Percentiles rank a stretch among this genome's conserved stretches.
Conservation (phyloP, 192 early-diverging fungal species). For the Gaertneriomyces semiglobifer region DNA sequence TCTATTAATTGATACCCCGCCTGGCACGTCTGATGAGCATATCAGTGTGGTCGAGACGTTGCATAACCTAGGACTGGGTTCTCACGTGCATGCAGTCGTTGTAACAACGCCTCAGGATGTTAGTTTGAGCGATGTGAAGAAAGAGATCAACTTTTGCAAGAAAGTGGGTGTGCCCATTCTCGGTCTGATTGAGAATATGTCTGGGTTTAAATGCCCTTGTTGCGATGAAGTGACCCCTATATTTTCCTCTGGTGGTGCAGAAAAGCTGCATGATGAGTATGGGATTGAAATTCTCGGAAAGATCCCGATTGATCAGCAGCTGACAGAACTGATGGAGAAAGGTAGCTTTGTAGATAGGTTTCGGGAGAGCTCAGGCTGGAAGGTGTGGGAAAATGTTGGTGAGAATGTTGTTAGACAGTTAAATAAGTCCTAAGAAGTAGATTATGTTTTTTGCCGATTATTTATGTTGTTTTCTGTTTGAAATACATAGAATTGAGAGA, state of each 20-base stretch:
- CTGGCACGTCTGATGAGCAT: conserved; percentile 96
- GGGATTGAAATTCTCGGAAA: conserved; percentile 43
- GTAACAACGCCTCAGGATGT: conserved; percentile 36
- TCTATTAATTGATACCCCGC: conserved; percentile 93
- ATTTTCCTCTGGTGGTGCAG: conserved; percentile 54
- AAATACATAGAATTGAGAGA: too few relatives aligned
- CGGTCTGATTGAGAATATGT: conserved; percentile 97
- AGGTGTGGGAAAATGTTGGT: too few relatives aligned
- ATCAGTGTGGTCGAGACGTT: conserved; percentile 80
- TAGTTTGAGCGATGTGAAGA: conserved; percentile 79
- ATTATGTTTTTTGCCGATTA: too few relatives aligned
- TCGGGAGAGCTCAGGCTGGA: too few relatives aligned
- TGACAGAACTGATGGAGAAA: conserved; percentile 45
- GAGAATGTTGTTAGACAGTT: too few relatives aligned
- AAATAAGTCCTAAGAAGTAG: too few relatives aligned
- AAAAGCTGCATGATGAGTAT: conserved; percentile 40
- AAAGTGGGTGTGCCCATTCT: conserved; percentile 86
- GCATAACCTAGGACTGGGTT: conserved; percentile 66
- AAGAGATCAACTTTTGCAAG: conserved; percentile 94
- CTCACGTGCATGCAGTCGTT: conserved; percentile 13
- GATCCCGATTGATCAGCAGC: conserved; percentile 48
- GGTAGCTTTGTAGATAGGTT: neutral
- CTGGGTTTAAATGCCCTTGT: conserved; percentile 90
- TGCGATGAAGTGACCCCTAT: conserved; percentile 63
- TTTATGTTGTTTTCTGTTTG: too few relatives aligned